A percentile compares a stretch with the other conserved stretches of the same genome.
Conservation (phyloP, 768 basidiomycete species). For the Suillus brevipes region DNA sequence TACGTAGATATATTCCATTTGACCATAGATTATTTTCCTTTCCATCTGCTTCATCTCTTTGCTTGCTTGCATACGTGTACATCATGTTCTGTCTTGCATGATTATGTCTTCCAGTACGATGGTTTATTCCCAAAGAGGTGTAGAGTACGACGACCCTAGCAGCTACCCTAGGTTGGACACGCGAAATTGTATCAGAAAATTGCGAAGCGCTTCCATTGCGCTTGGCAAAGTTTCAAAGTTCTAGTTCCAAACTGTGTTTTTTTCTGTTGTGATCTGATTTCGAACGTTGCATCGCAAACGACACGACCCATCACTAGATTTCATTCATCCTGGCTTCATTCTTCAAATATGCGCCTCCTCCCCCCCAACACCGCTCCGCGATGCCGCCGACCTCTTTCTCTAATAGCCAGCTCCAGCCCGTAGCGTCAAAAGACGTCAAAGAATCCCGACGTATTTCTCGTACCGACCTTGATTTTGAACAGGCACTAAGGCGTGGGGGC, state of each 20-base stretch:
- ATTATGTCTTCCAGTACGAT: conserved; percentile 32
- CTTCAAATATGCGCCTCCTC: conserved; percentile 51
- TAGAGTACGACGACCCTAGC: conserved; percentile 25
- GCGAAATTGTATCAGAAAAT: conserved; percentile 7
- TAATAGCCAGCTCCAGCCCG: conserved; percentile 50
- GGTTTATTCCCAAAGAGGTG: conserved; percentile 27
- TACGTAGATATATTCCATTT: conserved; percentile 25
- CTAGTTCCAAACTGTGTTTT: not conserved
- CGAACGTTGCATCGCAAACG: not conserved
- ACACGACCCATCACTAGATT: not conserved
- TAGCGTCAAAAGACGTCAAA: conserved; percentile 51
- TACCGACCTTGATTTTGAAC: conserved; percentile 81
- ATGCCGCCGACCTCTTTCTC: conserved; percentile 50
- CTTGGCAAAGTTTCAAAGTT: not conserved
- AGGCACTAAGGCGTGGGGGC: conserved; percentile 62
- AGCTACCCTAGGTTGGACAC: conserved; percentile 6
- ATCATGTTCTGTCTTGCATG: conserved; percentile 16
- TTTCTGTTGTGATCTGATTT: not conserved
- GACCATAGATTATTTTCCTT: conserved; percentile 34
- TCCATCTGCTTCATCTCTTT: conserved; percentile 16
- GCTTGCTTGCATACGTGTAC: conserved; percentile 22
- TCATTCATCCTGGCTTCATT: conserved; percentile 61
- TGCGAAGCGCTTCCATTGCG: not conserved
- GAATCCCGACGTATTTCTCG: conserved; percentile 61
- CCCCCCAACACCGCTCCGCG: conserved; percentile 42